Evolutionary conservation across 306 rosid species (phyloP), one percentile per base, ranked within the genome.

Genomic region (Rosa multiflora): DNA sequence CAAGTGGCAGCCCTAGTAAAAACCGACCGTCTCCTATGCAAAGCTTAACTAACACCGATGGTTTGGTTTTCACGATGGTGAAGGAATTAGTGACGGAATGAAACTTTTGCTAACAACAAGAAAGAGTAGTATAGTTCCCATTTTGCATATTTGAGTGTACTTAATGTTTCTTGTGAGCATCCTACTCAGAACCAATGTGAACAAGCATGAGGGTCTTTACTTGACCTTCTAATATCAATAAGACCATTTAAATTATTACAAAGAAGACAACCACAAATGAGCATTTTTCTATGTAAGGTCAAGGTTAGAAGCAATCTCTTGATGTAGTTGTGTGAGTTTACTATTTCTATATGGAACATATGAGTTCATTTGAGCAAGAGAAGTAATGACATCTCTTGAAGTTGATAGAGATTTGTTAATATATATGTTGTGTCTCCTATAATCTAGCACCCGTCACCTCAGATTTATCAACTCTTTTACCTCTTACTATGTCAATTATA

Each of bases 361-460:
- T 23, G 99, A 62, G 79, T 82, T 88, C 92, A 82, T 95, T 55
- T 70, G 88, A 53, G 99, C 92, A 75, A 95, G 97, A 71, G 98
- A 89, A 72, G 95, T 74, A 78, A 95, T 95, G 6, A 95, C 99
- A 82, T 95, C 99, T 72, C 98, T 97, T 52, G 91, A 80, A 55
- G 99, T 94, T 66, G 99, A 91, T 75, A 95, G 98, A 77, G 99
- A 95, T 85, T 87, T 95, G 86, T 95, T 95, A 80, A 95, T 92
- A 81, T 82, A 95, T 92, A 81, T 82, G 32, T 29, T 89, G 95
- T 81, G 98, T 97, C 86, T 95, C 98, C 85, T 95, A 91, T 47
- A 95, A 84, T 81, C 99, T 87, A 76, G 91, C 99, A 29, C 99
- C 99, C 98, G 3, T 32, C 3, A 32, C 37, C 37, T 32, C 37